Base-by-base conservation (phyloP, 2,329 filamentous ascomycete genomes). In the Dothideomycetes sp. region DNA sequence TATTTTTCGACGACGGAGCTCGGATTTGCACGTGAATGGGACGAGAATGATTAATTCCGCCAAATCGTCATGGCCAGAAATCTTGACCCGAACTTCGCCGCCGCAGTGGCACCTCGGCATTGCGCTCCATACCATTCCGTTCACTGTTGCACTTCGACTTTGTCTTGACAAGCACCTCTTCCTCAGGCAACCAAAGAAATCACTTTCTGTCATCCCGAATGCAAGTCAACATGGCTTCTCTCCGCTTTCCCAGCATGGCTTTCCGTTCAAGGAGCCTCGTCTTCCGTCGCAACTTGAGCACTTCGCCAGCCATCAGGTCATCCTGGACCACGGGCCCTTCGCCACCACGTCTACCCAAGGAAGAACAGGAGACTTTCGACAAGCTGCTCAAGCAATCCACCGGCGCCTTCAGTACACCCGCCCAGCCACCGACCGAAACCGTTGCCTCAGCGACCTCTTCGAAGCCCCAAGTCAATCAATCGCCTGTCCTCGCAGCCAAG, bases 321-420 rank as follows among this genome's bases (percentile, higher is more conserved):
- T 42, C 41, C 55, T 59, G 53, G 51, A 47, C 44, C 15, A 45
- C 66, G 13, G 68, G 69, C 10, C 84, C 89, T 17, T 65, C 84
- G 6, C 91, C 91, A 12, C 88, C 86, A 0, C 83, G 86, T 34
- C 84, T 96, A 9, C 86, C 89, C 5, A 79, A 86, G 53, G 79
- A 84, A 61, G 81, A 94, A 52, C 88, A 95, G 68, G 84, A 87
- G 59, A 76, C 93, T 49, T 94, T 91, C 60, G 88, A 95, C 64
- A 74, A 79, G 29, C 80, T 96, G 4, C 87, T 95, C 58, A 76
- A 76, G 51, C 70, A 72, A 58, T 94, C 68, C 51, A 93, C 77
- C 49, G 85, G 73, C 48, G 91, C 65, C 47, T 95, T 76, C 64
- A 91, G 68, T 66, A 91, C 75, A 53, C 82, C 67, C 53, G 72